Evolutionary conservation across 2,329 filamentous ascomycete species (phyloP), one percentile per base, ranked within the genome.

Genomic region (Domatiomyces globalis): DNA sequence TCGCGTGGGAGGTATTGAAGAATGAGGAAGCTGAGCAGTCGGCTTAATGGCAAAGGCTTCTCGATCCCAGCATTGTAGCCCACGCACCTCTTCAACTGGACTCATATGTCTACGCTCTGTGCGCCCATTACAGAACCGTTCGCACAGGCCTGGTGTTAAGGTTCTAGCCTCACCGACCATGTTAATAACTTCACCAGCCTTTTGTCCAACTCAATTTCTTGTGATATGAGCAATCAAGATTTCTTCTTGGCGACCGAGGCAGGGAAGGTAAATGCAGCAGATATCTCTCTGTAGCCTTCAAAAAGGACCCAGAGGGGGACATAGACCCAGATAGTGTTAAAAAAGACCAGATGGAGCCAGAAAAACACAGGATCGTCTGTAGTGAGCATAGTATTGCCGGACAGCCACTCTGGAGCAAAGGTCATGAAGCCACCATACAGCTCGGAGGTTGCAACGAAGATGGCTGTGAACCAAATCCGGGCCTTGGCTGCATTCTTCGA

Each of bases 361-460:
- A 78, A 62, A 60, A 79, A 82, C 64, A 83, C 78, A 56, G 73
- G 77, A 55, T 81, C 79, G 27, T 70, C 71, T 0, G 74, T 78
- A 54, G 78, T 74, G 51, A 83, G 65, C 59, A 77, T 77, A 15
- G 73, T 67, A 46, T 69, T 76, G 0, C 76, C 79, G 2, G 71
- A 77, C 57, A 83, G 63, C 79, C 79, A 83, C 62, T 83, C 79
- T 33, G 79, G 79, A 43, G 73, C 75, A 63, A 83, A 83, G 0
- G 79, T 82, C 78, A 82, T 81, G 62, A 76, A 81, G 22, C 73
- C 70, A 5, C 79, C 79, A 66, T 83, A 83, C 44, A 83, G 66
- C 65, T 83, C 79, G 9, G 70, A 78, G n/a, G 78, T 80, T 9
- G 79, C 79, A 43, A 83, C 64, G 12, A 77, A 69, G 19, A 71